Evolutionary conservation across 2,329 filamentous ascomycete species (phyloP).

Genomic region (Xylaria sp.): DNA sequence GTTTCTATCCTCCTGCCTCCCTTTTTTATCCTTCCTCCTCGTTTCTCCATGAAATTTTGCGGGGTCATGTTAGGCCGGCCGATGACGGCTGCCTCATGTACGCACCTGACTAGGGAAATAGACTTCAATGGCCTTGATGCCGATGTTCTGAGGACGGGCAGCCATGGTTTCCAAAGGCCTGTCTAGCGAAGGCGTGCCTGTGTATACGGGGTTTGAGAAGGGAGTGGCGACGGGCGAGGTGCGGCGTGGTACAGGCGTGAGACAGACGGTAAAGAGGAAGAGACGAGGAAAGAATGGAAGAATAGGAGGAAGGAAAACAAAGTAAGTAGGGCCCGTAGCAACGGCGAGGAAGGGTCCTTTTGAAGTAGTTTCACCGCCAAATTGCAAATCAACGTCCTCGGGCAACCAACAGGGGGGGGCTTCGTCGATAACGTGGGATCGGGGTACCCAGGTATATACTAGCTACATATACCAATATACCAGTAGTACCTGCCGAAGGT

Average conservation of each 20-base stretch:
- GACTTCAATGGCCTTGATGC: slow-evolving; percentile 92
- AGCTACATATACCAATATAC: too few species aligned
- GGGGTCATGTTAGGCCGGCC: slow-evolving; percentile 12
- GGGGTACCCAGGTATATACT: slow-evolving; percentile 16
- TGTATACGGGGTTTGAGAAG: slow-evolving; percentile 7
- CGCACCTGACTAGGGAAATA: slow-evolving; percentile 88
- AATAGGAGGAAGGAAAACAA: slow-evolving; percentile 31
- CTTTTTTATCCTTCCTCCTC: background rate
- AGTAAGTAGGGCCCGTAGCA: slow-evolving; percentile 31
- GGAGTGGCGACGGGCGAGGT: slow-evolving; percentile 23
- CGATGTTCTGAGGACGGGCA: slow-evolving; percentile 84
- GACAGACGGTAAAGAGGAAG: slow-evolving; percentile 6
- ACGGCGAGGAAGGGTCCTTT: slow-evolving; percentile 41
- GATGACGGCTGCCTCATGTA: slow-evolving; percentile 39
- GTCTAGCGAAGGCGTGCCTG: slow-evolving; percentile 25
- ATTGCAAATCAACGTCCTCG: slow-evolving; percentile 42
- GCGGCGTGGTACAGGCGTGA: slow-evolving; percentile 15
- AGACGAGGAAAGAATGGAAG: slow-evolving; percentile 16
- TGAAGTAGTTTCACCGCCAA: slow-evolving; percentile 47
- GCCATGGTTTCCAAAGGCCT: slow-evolving; percentile 64
- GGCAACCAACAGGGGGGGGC: slow-evolving; percentile 24
- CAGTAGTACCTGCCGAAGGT: background rate
- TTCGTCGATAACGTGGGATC: slow-evolving; percentile 30
- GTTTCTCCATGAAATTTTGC: background rate
- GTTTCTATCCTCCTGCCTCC: too few species aligned